These are phyloP conservation scores for Desmodesmus armatus DNA, from an alignment of 139 green algal genomes.

Conservation along the genomic window DNA sequence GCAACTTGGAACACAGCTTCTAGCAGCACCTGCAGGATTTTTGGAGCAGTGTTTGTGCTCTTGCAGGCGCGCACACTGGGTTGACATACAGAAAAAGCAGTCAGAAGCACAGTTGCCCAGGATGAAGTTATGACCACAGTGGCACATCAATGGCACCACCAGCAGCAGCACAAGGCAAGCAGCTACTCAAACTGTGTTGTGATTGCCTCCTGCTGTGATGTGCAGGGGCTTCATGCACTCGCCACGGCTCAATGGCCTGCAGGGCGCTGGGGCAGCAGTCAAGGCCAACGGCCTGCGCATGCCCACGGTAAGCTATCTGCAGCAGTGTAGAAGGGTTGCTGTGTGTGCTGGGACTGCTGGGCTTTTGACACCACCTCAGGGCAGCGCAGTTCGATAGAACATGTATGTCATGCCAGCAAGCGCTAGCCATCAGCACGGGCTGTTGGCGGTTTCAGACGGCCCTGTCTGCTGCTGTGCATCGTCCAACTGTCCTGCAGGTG, in stretches of 20 bases:
- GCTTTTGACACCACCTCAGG: too few relatives aligned
- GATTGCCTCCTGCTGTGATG: background rate
- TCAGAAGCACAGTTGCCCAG: background rate
- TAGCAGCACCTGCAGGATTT: background rate
- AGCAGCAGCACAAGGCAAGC: background rate
- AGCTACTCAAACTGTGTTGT: background rate
- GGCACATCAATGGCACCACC: too few relatives aligned
- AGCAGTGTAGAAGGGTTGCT: background rate
- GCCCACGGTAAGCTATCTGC: slow-evolving; percentile 15
- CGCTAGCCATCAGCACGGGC: background rate
- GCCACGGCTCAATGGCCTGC: background rate
- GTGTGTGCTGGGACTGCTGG: too few relatives aligned
- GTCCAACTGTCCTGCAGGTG: background rate
- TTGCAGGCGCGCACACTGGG: too few relatives aligned
- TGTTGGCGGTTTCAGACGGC: background rate
- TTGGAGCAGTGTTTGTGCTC: too few relatives aligned
- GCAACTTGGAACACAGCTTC: background rate
- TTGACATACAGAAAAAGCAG: background rate
- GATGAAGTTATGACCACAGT: background rate
- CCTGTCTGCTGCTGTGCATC: background rate
- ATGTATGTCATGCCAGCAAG: too few relatives aligned
- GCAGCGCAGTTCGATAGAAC: too few relatives aligned
- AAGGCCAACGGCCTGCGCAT: background rate
- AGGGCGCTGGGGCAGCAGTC: background rate
- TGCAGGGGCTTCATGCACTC: slow-evolving; percentile 29